Evolutionary conservation across 78 protist genomes (phyloP).

Genomic region (Dictyostelium purpureum): DNA sequence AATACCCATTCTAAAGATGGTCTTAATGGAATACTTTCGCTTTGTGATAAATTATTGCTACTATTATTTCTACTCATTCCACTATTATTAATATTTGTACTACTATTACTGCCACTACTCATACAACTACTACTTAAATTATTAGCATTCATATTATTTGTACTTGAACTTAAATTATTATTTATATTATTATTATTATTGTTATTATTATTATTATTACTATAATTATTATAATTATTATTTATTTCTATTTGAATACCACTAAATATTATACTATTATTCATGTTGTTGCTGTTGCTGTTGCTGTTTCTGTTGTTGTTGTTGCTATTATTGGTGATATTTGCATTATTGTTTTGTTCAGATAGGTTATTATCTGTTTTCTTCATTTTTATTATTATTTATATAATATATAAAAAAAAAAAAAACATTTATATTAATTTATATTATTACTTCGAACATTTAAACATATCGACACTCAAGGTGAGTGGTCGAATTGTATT

Average conservation of each 20-base stretch:
- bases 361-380: neutral
- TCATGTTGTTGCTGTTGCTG: neutral
- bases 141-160: neutral
- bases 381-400: neutral
- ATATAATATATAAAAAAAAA: neutral
- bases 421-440: neutral
- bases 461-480: no score
- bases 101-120: neutral
- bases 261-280: neutral
- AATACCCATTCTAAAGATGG: slow-evolving; percentile 7
- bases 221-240: neutral
- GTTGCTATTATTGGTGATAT: no score
- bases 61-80: neutral
- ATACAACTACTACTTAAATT: neutral
- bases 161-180: neutral
- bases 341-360: neutral
- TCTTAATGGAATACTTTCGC: neutral
- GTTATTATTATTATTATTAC: neutral
- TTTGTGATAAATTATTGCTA: neutral
- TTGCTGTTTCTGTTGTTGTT: neutral
- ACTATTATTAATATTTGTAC: neutral
- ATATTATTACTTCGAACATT: neutral
- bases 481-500: no score
- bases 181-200: neutral
- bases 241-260: slow-evolving; percentile 7